A percentile compares a stretch with the other conserved stretches of the same genome.
These are phyloP conservation scores for Nannochloropsis gaditana DNA, from an alignment of 108 stramenopile species.

Conservation along the genomic window DNA sequence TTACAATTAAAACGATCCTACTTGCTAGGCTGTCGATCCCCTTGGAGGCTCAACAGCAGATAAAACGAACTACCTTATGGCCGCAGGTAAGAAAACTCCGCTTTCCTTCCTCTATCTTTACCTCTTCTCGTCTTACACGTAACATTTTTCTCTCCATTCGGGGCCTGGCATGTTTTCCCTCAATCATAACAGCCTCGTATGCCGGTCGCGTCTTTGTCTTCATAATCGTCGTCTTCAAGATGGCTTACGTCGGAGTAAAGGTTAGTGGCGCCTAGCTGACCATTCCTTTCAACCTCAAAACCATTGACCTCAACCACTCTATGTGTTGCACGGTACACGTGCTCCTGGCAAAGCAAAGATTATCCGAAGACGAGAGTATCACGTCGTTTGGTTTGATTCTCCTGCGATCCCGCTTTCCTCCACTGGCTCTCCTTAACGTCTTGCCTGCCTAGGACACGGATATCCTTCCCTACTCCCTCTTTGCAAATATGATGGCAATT, in stretches of 20 bases:
- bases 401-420: neutral
- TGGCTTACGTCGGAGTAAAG: neutral
- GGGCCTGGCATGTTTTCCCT: too few relatives aligned
- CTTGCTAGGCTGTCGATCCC: neutral
- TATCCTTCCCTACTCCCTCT: neutral
- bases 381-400: too few relatives aligned
- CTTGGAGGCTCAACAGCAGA: neutral
- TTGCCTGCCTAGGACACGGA: neutral
- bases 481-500: neutral
- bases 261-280: neutral
- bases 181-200: neutral
- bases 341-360: too few relatives aligned
- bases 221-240: neutral
- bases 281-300: neutral
- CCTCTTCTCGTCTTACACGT: neutral
- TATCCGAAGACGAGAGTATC: too few relatives aligned
- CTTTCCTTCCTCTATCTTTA: neutral
- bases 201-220: neutral
- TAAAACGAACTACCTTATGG: slow-evolving; percentile 10
- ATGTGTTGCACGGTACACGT: too few relatives aligned
- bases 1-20: neutral
- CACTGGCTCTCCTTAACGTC: neutral
- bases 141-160: neutral
- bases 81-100: neutral
- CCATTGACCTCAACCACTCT: too few relatives aligned